These are phyloP conservation scores for Vigna trinervia DNA, from an alignment of 306 rosid species.

Conservation along the genomic window DNA sequence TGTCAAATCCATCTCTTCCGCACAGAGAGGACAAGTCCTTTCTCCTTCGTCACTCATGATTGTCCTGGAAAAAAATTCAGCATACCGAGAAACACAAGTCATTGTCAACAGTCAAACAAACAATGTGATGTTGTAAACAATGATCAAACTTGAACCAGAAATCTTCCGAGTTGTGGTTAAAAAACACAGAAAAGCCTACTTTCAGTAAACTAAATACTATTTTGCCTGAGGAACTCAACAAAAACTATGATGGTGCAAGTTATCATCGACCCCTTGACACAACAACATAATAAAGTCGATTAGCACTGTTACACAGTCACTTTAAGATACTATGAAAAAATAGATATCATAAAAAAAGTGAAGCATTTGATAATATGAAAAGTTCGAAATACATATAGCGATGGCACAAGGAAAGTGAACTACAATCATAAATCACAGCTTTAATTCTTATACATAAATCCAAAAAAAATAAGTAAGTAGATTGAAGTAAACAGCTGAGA, in stretches of 20 bases:
- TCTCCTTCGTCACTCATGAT: slow-evolving; percentile 99
- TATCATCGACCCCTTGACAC: background rate
- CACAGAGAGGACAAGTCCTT: slow-evolving; percentile 97
- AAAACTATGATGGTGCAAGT: background rate
- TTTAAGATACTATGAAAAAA: background rate
- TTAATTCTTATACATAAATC: background rate
- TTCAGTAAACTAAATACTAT: background rate
- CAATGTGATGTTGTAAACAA: slow-evolving; percentile 3
- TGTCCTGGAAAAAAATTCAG: slow-evolving; percentile 43
- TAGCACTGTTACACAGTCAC: slow-evolving; percentile 13
- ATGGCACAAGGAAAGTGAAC: slow-evolving; percentile 22
- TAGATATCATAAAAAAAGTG: background rate
- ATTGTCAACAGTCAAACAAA: slow-evolving; percentile 17
- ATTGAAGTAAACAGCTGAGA: background rate
- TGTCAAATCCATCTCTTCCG: slow-evolving; percentile 99
- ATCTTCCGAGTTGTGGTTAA: background rate
- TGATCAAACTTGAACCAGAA: slow-evolving; percentile 13
- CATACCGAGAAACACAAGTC: slow-evolving; percentile 18
- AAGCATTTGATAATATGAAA: slow-evolving; percentile 5
- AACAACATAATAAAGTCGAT: slow-evolving; percentile 14
- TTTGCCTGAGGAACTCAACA: background rate
- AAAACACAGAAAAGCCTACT: background rate
- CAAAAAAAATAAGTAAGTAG: background rate
- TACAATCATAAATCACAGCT: slow-evolving; percentile 35
- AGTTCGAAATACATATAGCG: background rate